phyloP scores from a whole-genome alignment of 139 green algal species.

The Chlorella sp. region DNA sequence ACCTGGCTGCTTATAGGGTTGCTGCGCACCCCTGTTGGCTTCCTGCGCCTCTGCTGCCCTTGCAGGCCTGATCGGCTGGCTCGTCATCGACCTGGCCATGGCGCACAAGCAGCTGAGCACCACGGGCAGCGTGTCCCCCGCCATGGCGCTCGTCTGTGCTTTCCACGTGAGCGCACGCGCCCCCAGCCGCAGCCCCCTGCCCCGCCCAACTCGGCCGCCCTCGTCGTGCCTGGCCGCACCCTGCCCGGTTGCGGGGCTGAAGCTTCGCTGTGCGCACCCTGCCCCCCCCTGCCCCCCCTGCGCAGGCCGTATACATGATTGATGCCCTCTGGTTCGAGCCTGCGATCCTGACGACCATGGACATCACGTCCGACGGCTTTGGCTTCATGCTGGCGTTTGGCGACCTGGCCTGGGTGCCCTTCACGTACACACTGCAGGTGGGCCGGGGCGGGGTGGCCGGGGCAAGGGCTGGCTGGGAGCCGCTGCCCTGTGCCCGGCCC shows the following conservation, averaged over 20 bases:
- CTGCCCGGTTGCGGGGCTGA: neutral
- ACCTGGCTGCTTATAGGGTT: no score
- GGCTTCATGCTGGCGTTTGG: constrained; percentile 99
- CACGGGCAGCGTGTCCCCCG: constrained; percentile 53
- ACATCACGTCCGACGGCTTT: constrained; percentile 98
- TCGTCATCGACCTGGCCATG: constrained; percentile 67
- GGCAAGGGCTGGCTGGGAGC: no score
- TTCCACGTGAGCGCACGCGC: constrained; percentile 75
- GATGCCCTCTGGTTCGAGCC: constrained; percentile 74
- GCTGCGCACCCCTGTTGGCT: no score
- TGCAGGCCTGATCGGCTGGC: constrained; percentile 53
- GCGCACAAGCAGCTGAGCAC: constrained; percentile 65
- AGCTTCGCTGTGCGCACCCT: constrained; percentile 48
- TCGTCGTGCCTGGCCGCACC: no score
- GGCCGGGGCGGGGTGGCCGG: no score
- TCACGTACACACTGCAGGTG: constrained; percentile 94
- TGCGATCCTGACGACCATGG: constrained; percentile 95
- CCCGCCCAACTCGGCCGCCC: neutral
- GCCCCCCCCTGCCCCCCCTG: neutral
- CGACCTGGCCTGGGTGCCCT: constrained; percentile 96
- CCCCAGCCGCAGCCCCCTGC: neutral
- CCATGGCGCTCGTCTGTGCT: constrained; percentile 81
- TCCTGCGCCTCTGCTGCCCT: neutral
- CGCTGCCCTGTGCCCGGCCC: no score
- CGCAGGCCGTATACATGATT: constrained; percentile 49